phyloP scores from a whole-genome alignment of 768 basidiomycete genomes.

The Amanita brunnescens region DNA sequence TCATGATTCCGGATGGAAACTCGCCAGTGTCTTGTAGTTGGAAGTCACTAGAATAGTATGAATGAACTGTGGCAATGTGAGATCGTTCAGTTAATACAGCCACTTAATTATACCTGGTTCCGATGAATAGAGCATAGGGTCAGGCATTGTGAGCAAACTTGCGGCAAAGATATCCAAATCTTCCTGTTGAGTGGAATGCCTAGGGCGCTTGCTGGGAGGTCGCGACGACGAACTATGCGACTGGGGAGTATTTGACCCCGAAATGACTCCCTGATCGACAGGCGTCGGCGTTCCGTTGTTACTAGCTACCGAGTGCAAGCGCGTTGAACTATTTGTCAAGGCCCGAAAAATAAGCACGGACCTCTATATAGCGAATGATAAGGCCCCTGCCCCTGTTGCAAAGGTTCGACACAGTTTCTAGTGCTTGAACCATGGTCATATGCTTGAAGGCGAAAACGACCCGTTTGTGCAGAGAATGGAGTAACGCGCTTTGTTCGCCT shows the following conservation, averaged over 20 bases:
- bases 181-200: background rate
- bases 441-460: conserved; percentile 39
- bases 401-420: conserved; percentile 22
- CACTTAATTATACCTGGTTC: background rate
- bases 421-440: conserved; percentile 19
- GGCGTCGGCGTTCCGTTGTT: background rate
- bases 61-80: background rate
- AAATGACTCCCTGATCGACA: background rate
- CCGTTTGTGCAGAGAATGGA: conserved; percentile 37
- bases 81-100: background rate
- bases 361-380: conserved; percentile 34
- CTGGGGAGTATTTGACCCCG: background rate
- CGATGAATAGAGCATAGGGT: background rate
- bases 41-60: background rate
- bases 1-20: background rate
- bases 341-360: background rate
- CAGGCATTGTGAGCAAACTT: background rate
- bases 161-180: background rate
- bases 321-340: background rate
- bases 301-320: background rate
- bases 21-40: background rate
- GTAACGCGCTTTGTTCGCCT: conserved; percentile 23
- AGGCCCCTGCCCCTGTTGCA: conserved; percentile 26
- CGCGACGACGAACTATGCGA: background rate
- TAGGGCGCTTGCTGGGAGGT: conserved; percentile 4